These are phyloP conservation scores for Dioscorea zingiberensis DNA, from an alignment of 106 monocot species.

Conservation along the genomic window DNA sequence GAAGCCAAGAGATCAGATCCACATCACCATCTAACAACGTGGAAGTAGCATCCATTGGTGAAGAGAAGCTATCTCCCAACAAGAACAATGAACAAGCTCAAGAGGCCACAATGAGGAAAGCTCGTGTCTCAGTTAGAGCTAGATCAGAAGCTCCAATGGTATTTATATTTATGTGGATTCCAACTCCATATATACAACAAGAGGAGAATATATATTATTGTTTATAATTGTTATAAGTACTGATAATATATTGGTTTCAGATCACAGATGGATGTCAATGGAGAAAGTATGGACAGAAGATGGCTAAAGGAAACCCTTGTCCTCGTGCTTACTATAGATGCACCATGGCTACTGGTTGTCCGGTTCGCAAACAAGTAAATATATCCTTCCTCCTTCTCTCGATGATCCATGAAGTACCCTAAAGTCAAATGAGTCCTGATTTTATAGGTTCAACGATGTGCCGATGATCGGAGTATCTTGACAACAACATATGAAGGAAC, in stretches of 20 bases:
- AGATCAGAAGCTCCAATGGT: slow-evolving; percentile 97
- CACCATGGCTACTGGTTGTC: slow-evolving; percentile 76
- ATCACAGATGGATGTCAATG: slow-evolving; percentile 94
- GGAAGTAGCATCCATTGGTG: slow-evolving; percentile 1
- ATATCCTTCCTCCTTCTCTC: not conserved
- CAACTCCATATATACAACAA: not conserved
- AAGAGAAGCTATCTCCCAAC: slow-evolving; percentile 27
- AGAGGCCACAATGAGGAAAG: slow-evolving; percentile 91
- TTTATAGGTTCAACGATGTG: slow-evolving; percentile 57
- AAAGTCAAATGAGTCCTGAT: too few species aligned
- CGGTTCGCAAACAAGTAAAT: slow-evolving; percentile 80
- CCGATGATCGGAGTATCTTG: slow-evolving; percentile 62
- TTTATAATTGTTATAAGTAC: too few species aligned
- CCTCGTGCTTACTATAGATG: slow-evolving; percentile 79
- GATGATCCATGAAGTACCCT: too few species aligned
- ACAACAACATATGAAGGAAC: slow-evolving; percentile 72
- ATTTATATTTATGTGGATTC: not conserved
- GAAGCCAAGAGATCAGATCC: slow-evolving; percentile 14
- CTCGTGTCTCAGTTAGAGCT: slow-evolving; percentile 90
- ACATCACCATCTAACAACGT: slow-evolving; percentile 24
- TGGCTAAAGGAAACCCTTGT: slow-evolving; percentile 78
- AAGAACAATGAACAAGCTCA: slow-evolving; percentile 5
- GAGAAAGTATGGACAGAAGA: slow-evolving; percentile 88
- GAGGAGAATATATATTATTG: not conserved
- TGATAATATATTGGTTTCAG: slow-evolving; percentile 34